Conservation (phyloP, 1,284 basidiomycete species). For the Rhodotorula mucilaginosa region DNA sequence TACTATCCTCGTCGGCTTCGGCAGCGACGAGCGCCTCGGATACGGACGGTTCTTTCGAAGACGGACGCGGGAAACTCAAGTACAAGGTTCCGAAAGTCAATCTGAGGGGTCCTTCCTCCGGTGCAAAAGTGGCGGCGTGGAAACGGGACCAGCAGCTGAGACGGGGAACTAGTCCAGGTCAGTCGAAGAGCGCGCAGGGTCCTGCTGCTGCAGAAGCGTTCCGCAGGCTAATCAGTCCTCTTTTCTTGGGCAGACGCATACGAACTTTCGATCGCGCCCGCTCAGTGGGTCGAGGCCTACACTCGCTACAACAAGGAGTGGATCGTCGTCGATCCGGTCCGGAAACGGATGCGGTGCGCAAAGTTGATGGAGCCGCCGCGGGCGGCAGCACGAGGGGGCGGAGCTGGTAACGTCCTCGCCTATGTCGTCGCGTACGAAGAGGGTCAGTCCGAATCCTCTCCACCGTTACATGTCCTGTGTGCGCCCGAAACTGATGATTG, state of each 20-base stretch:
- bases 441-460: constrained; percentile 67
- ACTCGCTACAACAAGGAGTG: constrained; percentile 86
- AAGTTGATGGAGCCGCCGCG: constrained; percentile 76
- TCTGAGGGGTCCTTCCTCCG: constrained; percentile 5
- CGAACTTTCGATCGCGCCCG: constrained; percentile 61
- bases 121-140: constrained; percentile 14
- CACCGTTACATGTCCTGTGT: no score
- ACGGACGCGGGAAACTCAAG: constrained; percentile 35
- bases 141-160: constrained; percentile 18
- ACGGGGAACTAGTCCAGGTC: constrained; percentile 18
- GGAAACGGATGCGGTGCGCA: constrained; percentile 73
- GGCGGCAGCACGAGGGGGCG: constrained; percentile 15
- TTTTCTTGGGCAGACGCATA: constrained; percentile 12
- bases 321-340: constrained; percentile 88
- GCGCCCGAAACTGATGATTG: no score
- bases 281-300: constrained; percentile 97
- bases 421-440: constrained; percentile 96
- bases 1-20: constrained; percentile 39
- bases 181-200: not conserved
- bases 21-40: not conserved
- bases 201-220: no score
- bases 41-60: constrained; percentile 46
- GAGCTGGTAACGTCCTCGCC: constrained; percentile 75
- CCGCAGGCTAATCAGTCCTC: no score
- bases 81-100: constrained; percentile 34